phyloP scores from a whole-genome alignment of 2,329 filamentous ascomycete species.

The Stemphylium vesicarium region DNA sequence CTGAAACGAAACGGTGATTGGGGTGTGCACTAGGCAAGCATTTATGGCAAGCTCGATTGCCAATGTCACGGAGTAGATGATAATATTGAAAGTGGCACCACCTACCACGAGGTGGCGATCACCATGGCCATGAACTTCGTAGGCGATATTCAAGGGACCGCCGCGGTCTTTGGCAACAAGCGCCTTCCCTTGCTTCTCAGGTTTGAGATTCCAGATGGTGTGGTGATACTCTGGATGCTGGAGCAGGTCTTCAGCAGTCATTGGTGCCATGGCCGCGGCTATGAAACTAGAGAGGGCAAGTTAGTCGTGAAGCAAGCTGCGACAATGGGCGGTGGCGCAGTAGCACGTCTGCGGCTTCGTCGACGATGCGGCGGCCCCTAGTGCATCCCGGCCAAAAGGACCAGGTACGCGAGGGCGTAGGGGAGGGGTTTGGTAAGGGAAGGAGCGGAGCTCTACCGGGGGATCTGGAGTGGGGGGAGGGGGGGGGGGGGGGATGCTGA shows the following conservation, averaged over 20 bases:
- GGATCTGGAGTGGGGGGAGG: too few species aligned
- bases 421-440: too few species aligned
- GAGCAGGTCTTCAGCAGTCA: constrained; percentile 64
- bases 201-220: constrained; percentile 72
- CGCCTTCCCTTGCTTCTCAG: constrained; percentile 65
- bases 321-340: constrained; percentile 26
- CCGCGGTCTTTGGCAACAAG: constrained; percentile 73
- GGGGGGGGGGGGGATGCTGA: too few species aligned
- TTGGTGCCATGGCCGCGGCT: constrained; percentile 33
- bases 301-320: constrained; percentile 14
- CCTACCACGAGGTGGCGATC: constrained; percentile 75
- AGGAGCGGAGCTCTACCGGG: too few species aligned
- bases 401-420: too few species aligned
- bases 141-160: constrained; percentile 76
- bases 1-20: constrained; percentile 45
- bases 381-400: too few species aligned
- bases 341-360: neutral
- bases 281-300: constrained; percentile 5
- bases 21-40: constrained; percentile 8
- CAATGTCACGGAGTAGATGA: constrained; percentile 18
- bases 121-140: constrained; percentile 80
- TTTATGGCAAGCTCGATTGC: constrained; percentile 18
- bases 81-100: constrained; percentile 35
- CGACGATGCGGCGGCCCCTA: too few species aligned
- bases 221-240: constrained; percentile 71